phyloP scores from a whole-genome alignment of 805 yeast genomes.

The Hyphopichia homilentoma region DNA sequence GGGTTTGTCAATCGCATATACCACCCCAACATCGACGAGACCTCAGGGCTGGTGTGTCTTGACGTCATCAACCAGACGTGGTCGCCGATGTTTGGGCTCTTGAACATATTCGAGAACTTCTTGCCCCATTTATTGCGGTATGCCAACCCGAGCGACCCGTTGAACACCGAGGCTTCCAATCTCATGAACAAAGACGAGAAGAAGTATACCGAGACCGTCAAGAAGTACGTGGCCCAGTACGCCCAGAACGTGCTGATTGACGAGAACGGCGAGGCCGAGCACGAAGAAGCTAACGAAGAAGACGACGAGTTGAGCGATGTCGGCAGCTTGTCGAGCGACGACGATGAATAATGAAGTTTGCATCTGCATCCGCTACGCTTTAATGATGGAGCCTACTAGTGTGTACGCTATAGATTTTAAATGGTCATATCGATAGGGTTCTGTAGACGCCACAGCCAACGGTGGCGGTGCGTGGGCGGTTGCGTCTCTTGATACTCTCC shows the following conservation, averaged over 20 bases:
- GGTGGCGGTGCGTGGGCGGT: no score
- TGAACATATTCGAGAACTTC: conserved; percentile 88
- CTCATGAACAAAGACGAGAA: conserved; percentile 66
- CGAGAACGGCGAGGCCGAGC: conserved; percentile 24
- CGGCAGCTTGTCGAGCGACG: conserved; percentile 49
- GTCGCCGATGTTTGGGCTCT: conserved; percentile 95
- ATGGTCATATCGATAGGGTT: no score
- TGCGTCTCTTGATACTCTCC: no score
- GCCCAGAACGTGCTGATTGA: conserved; percentile 45
- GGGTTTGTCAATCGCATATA: conserved; percentile 89
- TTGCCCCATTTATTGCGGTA: conserved; percentile 87
- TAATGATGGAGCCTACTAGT: no score
- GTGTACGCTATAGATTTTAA: no score
- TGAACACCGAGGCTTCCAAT: conserved; percentile 86
- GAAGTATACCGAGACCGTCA: conserved; percentile 65
- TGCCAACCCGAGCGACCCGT: conserved; percentile 93
- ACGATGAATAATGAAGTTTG: no score
- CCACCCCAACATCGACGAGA: conserved; percentile 94
- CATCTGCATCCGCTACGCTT: no score
- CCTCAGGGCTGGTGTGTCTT: conserved; percentile 86
- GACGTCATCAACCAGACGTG: conserved; percentile 97
- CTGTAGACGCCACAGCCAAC: no score
- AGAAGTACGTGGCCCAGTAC: conserved; percentile 67
- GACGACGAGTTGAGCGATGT: conserved; percentile 44
- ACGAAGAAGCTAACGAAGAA: conserved; percentile 29